Evolutionary conservation across 2,329 filamentous ascomycete species (phyloP).

Genomic region (Cladosporium sp.): DNA sequence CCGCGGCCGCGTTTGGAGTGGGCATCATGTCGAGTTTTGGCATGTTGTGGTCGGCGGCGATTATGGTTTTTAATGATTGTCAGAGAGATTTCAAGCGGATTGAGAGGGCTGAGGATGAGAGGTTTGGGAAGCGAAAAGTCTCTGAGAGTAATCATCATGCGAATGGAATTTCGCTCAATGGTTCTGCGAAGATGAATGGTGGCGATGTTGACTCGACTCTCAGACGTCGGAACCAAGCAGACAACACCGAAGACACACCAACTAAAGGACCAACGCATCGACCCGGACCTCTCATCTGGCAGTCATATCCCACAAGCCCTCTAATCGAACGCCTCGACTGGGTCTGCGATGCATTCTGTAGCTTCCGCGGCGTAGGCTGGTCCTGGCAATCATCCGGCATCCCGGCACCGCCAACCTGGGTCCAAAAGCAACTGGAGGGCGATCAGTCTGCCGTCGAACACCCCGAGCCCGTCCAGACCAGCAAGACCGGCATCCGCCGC

Average conservation of each 20-base stretch:
- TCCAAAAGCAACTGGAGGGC: slow-evolving; percentile 35
- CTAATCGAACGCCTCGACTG: slow-evolving; percentile 55
- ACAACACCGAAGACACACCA: background rate
- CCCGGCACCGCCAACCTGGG: slow-evolving; percentile 38
- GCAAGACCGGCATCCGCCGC: slow-evolving; percentile 34
- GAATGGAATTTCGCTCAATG: background rate
- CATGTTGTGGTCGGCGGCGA: slow-evolving; percentile 48
- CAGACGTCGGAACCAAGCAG: background rate
- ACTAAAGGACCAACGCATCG: slow-evolving; percentile 16
- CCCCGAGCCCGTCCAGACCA: slow-evolving; percentile 13
- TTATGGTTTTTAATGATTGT: slow-evolving; percentile 54
- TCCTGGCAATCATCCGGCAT: slow-evolving; percentile 52
- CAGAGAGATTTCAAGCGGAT: slow-evolving; percentile 55
- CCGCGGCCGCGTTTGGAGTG: slow-evolving; percentile 52
- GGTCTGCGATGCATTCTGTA: slow-evolving; percentile 53
- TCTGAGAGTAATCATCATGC: background rate
- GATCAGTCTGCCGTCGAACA: slow-evolving; percentile 26
- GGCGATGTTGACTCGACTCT: background rate
- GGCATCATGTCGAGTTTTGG: slow-evolving; percentile 54
- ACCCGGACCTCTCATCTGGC: slow-evolving; percentile 43
- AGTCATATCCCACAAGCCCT: slow-evolving; percentile 45
- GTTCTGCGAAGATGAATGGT: slow-evolving; percentile 11
- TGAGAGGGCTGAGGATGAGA: slow-evolving; percentile 31
- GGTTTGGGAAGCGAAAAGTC: background rate
- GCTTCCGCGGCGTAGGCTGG: slow-evolving; percentile 59